Evolutionary conservation across 2,329 filamentous ascomycete species (phyloP).

Genomic region (Teratosphaeria epicoccoides): DNA sequence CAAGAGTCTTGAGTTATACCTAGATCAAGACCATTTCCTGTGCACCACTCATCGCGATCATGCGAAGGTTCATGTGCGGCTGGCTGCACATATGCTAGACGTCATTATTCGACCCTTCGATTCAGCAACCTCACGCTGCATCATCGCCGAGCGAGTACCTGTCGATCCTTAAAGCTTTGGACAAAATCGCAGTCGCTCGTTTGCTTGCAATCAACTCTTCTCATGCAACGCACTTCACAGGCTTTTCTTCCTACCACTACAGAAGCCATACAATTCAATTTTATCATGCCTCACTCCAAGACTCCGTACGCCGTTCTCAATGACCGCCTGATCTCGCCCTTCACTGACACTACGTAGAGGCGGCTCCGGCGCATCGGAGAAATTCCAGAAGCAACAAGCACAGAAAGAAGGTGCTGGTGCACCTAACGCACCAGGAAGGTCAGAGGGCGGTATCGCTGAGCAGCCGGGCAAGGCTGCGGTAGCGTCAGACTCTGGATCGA

Average conservation of each 20-base stretch:
- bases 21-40: no score
- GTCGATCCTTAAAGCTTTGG: background rate
- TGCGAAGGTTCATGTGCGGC: background rate
- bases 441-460: constrained; percentile 11
- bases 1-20: no score
- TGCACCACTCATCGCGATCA: background rate
- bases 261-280: constrained; percentile 3
- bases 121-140: background rate
- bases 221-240: no score
- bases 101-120: background rate
- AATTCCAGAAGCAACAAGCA: constrained; percentile 27
- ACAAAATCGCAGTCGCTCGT: background rate
- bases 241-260: no score
- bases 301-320: constrained; percentile 9
- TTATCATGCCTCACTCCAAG: constrained; percentile 14
- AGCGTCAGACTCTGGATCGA: constrained; percentile 25
- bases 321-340: background rate
- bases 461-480: constrained; percentile 24
- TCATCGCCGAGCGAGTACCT: constrained; percentile 1
- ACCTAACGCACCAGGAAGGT: constrained; percentile 24
- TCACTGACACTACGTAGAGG: constrained; percentile 16
- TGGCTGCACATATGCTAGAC: background rate
- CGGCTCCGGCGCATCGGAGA: constrained; percentile 22
- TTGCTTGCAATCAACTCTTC: constrained; percentile 1
- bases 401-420: constrained; percentile 25